A percentile compares a stretch with the other conserved stretches of the same genome.
Conservation (phyloP, 2,329 filamentous ascomycete species). For the Alternaria ventricosa region DNA sequence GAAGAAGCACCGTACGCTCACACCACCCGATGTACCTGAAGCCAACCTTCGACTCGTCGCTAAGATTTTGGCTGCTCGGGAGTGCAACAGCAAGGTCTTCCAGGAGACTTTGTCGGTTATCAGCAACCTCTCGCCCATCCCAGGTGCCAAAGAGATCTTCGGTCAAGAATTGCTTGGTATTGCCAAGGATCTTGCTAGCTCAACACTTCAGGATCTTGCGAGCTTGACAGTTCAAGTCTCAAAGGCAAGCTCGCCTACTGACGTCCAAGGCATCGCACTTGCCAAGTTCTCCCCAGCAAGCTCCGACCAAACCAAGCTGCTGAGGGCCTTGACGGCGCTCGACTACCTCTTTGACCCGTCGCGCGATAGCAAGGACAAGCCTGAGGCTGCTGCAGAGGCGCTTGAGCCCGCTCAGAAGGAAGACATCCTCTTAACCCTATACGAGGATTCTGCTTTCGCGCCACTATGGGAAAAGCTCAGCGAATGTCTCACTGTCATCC, state of each 20-base stretch:
- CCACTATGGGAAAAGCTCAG: constrained; percentile 93
- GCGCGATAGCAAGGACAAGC: constrained; percentile 60
- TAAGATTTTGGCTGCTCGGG: constrained; percentile 92
- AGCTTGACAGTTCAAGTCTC: constrained; percentile 86
- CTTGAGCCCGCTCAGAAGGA: constrained; percentile 72
- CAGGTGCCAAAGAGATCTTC: constrained; percentile 86
- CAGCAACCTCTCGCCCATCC: constrained; percentile 94
- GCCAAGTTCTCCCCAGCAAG: constrained; percentile 95
- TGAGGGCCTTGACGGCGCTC: constrained; percentile 89
- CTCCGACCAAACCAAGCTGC: constrained; percentile 94
- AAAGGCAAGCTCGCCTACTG: constrained; percentile 84
- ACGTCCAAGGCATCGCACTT: constrained; percentile 92
- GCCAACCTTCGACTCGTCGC: constrained; percentile 93
- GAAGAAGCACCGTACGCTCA: constrained; percentile 69
- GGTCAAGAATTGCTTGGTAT: constrained; percentile 91
- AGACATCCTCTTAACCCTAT: constrained; percentile 84
- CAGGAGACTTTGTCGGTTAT: constrained; percentile 98
- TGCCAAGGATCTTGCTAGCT: constrained; percentile 81
- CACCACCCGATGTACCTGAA: constrained; percentile 84
- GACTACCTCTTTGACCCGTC: constrained; percentile 95
- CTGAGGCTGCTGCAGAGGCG: constrained; percentile 54
- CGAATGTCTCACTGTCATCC: constrained; percentile 84
- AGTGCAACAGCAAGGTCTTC: constrained; percentile 98
- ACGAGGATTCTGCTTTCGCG: constrained; percentile 88
- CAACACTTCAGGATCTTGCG: constrained; percentile 83